phyloP scores from a whole-genome alignment of 2,329 filamentous ascomycete genomes.

The Neocatenulostroma microsporum region DNA sequence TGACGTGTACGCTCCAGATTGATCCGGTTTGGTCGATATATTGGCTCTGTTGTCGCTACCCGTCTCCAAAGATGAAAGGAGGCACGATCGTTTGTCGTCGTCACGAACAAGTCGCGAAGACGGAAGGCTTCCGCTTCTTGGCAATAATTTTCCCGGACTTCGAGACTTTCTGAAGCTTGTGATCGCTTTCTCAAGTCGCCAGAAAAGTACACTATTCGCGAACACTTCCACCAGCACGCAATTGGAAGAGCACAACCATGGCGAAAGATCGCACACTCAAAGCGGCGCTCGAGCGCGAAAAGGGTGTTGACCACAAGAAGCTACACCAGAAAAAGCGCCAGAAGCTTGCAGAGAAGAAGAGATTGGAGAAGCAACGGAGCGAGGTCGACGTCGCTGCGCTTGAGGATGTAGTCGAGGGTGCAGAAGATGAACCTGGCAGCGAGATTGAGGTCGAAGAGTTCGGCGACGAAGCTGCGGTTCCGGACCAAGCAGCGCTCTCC shows the following conservation, averaged over 20 bases:
- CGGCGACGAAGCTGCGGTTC: slow-evolving; percentile 16
- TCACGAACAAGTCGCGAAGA: too few species aligned
- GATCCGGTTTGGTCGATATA: too few species aligned
- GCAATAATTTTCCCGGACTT: neutral
- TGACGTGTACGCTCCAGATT: too few species aligned
- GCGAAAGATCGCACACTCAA: slow-evolving; percentile 50
- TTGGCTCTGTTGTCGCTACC: too few species aligned
- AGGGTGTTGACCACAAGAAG: slow-evolving; percentile 61
- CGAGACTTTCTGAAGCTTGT: too few species aligned
- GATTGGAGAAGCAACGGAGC: slow-evolving; percentile 27
- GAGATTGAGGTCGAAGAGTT: too few species aligned
- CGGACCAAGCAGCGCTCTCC: slow-evolving; percentile 15
- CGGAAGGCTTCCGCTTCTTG: too few species aligned
- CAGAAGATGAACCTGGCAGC: slow-evolving; percentile 19
- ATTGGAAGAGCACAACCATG: slow-evolving; percentile 28
- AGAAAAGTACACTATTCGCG: too few species aligned
- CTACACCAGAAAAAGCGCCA: slow-evolving; percentile 52
- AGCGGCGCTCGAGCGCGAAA: slow-evolving; percentile 49
- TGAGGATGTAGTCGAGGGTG: slow-evolving; percentile 21
- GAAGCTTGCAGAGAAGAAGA: slow-evolving; percentile 48
- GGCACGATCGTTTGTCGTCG: too few species aligned
- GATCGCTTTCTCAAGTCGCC: too few species aligned
- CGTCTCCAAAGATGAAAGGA: too few species aligned
- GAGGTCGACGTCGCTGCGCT: slow-evolving; percentile 22
- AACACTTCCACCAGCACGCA: neutral